Evolutionary conservation across 495 filamentous ascomycete species (phyloP).

Genomic region (Parathielavia hyrcaniae): DNA sequence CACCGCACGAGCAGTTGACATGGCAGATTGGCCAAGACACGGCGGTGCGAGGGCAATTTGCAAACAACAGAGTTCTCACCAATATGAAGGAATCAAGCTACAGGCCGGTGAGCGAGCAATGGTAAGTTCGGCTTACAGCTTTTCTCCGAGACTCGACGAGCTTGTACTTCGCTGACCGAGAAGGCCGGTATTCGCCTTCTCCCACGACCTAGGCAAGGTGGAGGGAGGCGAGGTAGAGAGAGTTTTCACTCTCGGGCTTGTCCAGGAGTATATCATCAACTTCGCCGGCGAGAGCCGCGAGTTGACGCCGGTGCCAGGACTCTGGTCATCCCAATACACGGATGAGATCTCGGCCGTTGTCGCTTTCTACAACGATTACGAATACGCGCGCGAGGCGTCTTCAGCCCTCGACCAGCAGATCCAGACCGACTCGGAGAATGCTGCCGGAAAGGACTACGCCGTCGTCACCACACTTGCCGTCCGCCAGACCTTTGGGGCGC

Average conservation of each 20-base stretch:
- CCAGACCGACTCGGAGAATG: constrained; percentile 60
- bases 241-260: constrained; percentile 75
- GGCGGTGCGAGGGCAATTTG: constrained; percentile 59
- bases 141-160: neutral
- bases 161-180: constrained; percentile 19
- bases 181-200: constrained; percentile 80
- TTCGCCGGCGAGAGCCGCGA: constrained; percentile 65
- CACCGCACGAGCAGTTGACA: constrained; percentile 30
- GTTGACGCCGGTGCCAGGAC: constrained; percentile 60
- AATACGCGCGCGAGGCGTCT: constrained; percentile 46
- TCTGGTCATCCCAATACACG: constrained; percentile 68
- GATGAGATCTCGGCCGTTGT: constrained; percentile 52
- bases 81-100: constrained; percentile 62
- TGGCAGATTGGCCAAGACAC: constrained; percentile 65
- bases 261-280: constrained; percentile 66
- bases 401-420: constrained; percentile 63
- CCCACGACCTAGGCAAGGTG: constrained; percentile 60
- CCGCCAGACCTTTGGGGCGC: constrained; percentile 81
- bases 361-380: constrained; percentile 70
- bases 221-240: constrained; percentile 29
- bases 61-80: constrained; percentile 52
- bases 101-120: constrained; percentile 64
- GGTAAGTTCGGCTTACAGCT: constrained; percentile 31
- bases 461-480: constrained; percentile 79
- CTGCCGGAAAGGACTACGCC: constrained; percentile 63